Evolutionary conservation across 2,329 filamentous ascomycete species (phyloP).

Genomic region (Huntiella bhutanensis): DNA sequence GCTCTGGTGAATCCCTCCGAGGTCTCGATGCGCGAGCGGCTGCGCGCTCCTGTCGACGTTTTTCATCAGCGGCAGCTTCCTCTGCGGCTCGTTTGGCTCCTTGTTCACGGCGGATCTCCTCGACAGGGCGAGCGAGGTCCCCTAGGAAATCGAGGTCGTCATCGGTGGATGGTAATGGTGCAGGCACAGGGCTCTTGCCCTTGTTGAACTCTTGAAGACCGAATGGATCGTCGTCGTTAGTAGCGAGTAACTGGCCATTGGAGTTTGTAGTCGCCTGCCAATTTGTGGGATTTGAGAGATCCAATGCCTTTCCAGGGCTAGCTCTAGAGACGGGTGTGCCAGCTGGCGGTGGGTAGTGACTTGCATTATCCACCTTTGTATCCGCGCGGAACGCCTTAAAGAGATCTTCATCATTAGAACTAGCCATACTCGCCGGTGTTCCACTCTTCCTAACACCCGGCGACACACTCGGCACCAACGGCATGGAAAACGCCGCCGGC

Average conservation of each 20-base stretch:
- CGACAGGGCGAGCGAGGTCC: conserved; percentile 43
- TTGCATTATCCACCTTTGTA: conserved; percentile 48
- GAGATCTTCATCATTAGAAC: conserved; percentile 31
- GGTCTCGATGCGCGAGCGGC: conserved; percentile 15
- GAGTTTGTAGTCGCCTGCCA: conserved; percentile 26
- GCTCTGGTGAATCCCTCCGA: too few species aligned
- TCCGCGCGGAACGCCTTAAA: conserved; percentile 49
- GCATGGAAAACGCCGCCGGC: conserved; percentile 13
- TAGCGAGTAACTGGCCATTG: conserved; percentile 22
- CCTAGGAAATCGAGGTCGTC: conserved; percentile 49
- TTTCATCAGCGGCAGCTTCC: background rate
- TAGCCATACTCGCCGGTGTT: conserved; percentile 4
- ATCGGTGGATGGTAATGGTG: conserved; percentile 15
- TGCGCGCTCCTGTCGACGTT: background rate
- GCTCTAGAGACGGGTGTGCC: conserved; percentile 20
- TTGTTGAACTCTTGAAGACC: conserved; percentile 47
- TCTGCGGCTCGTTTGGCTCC: conserved; percentile 6
- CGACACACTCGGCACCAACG: conserved; percentile 7
- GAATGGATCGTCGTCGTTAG: conserved; percentile 78
- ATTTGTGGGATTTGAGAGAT: conserved; percentile 34
- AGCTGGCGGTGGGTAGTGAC: conserved; percentile 37
- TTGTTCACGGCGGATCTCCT: conserved; percentile 36
- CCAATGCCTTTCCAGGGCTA: conserved; percentile 19
- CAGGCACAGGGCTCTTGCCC: conserved; percentile 6
- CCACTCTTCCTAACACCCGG: background rate